A percentile compares a stretch with the other conserved stretches of the same genome.
Evolutionary conservation across 164 flowering plant genomes (phyloP).

Genomic region (Annona cherimola): DNA sequence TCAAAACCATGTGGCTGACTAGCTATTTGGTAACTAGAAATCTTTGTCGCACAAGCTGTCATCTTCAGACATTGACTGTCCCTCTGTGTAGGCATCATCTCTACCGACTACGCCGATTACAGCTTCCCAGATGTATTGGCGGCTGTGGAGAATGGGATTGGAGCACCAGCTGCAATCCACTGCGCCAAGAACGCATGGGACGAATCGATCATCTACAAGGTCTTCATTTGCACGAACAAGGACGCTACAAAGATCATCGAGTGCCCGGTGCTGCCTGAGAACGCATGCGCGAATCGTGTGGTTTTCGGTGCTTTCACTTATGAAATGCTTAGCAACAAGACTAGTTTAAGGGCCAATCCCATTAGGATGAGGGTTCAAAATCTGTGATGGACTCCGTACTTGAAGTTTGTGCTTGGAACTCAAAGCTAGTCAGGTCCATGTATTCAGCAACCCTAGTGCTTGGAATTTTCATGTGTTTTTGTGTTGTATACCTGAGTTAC

Average conservation of each 20-base stretch:
- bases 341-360: constrained; percentile 2
- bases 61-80: background rate
- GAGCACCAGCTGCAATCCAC: constrained; percentile 9
- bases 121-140: constrained; percentile 2
- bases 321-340: constrained; percentile 6
- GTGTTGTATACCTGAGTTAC: background rate
- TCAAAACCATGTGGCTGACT: background rate
- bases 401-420: too few relatives aligned
- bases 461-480: too few relatives aligned
- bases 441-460: background rate
- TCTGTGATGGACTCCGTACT: background rate
- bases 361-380: constrained; percentile 4
- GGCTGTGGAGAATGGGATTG: constrained; percentile 6
- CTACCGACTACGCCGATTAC: constrained; percentile 16
- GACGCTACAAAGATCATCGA: constrained; percentile 5
- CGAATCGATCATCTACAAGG: constrained; percentile 8
- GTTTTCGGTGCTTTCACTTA: constrained; percentile 13
- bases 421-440: background rate
- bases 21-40: too few relatives aligned
- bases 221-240: constrained; percentile 12
- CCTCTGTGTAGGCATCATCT: constrained; percentile 8
- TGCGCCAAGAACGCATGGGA: constrained; percentile 11
- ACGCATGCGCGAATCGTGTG: constrained; percentile 10
- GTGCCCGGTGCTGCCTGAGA: constrained; percentile 8
- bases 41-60: too few relatives aligned